Percentiles rank a stretch among this genome's conserved stretches.
Evolutionary conservation across 2,329 filamentous ascomycete species (phyloP).

Genomic region (Phialophora verrucosa): DNA sequence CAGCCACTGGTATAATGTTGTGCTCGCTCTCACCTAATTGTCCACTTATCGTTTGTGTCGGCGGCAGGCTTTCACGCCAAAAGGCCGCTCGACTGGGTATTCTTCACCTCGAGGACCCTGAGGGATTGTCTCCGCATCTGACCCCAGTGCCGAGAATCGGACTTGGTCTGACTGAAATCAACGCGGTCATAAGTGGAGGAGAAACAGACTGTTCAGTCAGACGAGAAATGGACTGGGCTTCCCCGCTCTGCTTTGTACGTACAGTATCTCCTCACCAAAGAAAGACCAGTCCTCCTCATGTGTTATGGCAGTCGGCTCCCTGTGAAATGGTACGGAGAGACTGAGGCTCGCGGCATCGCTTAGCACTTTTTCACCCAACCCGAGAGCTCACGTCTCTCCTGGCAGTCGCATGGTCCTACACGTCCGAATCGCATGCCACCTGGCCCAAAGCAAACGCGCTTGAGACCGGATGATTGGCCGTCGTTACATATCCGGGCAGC

Average conservation of each 20-base stretch:
- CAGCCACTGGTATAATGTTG: neutral
- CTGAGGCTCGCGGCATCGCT: neutral
- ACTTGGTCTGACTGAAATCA: neutral
- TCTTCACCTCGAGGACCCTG: neutral
- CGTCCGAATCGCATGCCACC: neutral
- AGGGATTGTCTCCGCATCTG: neutral
- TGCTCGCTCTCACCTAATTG: neutral
- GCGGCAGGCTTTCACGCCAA: neutral
- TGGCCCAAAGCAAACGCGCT: neutral
- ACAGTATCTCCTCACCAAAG: neutral
- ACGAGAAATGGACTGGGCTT: neutral
- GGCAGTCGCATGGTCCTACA: neutral
- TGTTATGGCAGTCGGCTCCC: neutral
- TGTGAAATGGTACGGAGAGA: neutral
- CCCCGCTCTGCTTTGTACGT: neutral
- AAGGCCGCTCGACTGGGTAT: neutral
- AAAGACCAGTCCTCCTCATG: neutral
- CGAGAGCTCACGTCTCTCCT: too few species aligned
- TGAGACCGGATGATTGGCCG: neutral
- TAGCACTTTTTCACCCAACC: neutral
- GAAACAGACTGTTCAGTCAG: neutral
- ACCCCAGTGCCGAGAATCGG: neutral
- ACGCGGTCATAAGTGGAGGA: neutral
- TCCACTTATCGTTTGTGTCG: neutral
- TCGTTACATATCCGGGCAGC: neutral